These are phyloP conservation scores for Globisporangium perplexum DNA, from an alignment of 352 stramenopile genomes.

Conservation along the genomic window DNA sequence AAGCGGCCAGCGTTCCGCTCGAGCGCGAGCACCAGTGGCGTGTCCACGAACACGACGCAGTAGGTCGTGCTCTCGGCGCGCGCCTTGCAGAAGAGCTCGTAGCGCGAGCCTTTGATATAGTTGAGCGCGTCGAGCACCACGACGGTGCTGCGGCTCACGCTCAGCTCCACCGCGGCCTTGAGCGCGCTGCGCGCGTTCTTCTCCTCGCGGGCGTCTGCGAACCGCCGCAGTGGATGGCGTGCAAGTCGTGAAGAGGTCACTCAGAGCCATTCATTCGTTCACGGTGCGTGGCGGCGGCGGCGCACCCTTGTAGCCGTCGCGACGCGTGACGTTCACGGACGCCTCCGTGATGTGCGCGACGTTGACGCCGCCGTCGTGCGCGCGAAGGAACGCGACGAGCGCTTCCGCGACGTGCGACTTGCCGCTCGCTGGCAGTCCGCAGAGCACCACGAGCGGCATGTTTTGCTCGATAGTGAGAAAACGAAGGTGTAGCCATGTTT, in stretches of 20 bases:
- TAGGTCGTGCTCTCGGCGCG: conserved; percentile 89
- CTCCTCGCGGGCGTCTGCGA: conserved; percentile 47
- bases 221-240: too few species aligned
- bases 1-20: conserved; percentile 39
- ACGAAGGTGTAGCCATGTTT: background rate
- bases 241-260: too few species aligned
- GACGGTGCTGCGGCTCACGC: conserved; percentile 58
- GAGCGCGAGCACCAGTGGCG: conserved; percentile 46
- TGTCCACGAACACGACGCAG: conserved; percentile 85
- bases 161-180: conserved; percentile 55
- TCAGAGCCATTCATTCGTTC: too few species aligned
- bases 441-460: conserved; percentile 78
- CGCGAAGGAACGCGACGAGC: conserved; percentile 38
- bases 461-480: background rate
- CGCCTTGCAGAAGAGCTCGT: conserved; percentile 94
- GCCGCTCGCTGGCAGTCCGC: conserved; percentile 58
- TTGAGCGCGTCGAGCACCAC: conserved; percentile 93
- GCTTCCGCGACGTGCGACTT: conserved; percentile 56
- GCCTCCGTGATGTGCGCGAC: conserved; percentile 56
- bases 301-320: conserved; percentile 54
- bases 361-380: conserved; percentile 27
- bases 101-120: conserved; percentile 94
- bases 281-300: too few species aligned
- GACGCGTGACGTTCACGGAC: conserved; percentile 53
- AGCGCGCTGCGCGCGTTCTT: conserved; percentile 69